Evolutionary conservation across 1,284 basidiomycete species (phyloP), one percentile per base, ranked within the genome.

Genomic region (Naganishia liquefaciens): DNA sequence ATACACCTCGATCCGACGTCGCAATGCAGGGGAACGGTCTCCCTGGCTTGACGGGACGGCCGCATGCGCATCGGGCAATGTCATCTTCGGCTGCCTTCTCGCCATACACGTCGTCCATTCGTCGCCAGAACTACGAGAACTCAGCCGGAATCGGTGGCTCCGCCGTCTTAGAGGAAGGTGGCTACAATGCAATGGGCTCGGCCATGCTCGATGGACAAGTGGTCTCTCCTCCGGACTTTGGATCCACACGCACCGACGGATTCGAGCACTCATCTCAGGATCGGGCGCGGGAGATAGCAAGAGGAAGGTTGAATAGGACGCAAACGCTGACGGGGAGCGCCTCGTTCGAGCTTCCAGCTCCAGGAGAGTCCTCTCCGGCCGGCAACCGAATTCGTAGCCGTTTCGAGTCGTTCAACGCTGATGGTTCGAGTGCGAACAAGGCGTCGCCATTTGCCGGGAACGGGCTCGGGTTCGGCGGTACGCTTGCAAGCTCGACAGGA

Each of bases 31-130:
- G 37, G 33, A 60, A 39, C 33, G 27, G n/a, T 49, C 28, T 53
- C 37, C 30, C 28, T 13, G 21, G 51, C 23, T 33, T 49, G 40
- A 17, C 23, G 19, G 51, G 27, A n/a, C 51, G 60, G 15, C 51
- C 60, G 13, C 50, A 52, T 10, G 40, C 57, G 9, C 57, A 60
- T 60, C 60, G 60, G 30, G 60, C 60, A 30, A 62, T 62, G 60
- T 52, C 50, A 19, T 62, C 60, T n/a, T 62, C 60, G 9, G 60
- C 60, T 19, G 60, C 60, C 21, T 46, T 52, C 15, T 62, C 60
- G 5, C 60, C 60, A 21, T 62, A 52, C 50, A 53, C 42, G 2
- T 40, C 39, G 21, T 23, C 49, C 39, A 28, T 33, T 23, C 60
- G 60, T 33, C 50, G 51, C 25, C 51, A 46, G 15, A 17, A 23